Conservation (phyloP, 2,329 filamentous ascomycete genomes). For the Ceratocystis lukuohia region DNA sequence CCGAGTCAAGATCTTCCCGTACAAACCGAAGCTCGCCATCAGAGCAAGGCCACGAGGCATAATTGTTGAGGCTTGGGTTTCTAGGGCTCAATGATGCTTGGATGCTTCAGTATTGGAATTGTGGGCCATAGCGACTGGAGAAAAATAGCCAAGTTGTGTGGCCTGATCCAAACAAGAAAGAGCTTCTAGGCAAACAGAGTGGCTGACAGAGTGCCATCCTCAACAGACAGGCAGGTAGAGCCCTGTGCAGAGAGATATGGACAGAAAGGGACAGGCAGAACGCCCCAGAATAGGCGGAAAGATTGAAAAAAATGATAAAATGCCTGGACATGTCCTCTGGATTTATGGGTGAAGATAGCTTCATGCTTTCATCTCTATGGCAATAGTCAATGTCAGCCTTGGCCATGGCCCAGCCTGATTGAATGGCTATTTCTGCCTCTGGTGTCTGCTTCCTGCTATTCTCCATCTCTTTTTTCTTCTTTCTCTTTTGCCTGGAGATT, state of each 20-base stretch:
- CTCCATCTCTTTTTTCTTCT: neutral
- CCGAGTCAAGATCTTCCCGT: too few species aligned
- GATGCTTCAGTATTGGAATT: neutral
- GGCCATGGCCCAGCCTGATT: neutral
- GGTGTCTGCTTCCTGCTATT: neutral
- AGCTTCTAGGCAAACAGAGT: neutral
- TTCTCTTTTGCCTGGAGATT: neutral
- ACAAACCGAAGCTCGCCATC: too few species aligned
- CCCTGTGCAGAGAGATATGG: too few species aligned
- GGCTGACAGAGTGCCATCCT: too few species aligned
- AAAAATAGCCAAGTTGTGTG: neutral
- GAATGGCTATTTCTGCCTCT: neutral
- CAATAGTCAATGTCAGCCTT: neutral
- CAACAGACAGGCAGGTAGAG: too few species aligned
- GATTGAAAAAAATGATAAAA: neutral
- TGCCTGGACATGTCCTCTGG: neutral
- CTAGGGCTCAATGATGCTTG: neutral
- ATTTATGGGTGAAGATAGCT: neutral
- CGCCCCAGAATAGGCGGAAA: neutral
- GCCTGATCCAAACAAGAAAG: neutral
- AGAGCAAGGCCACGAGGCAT: too few species aligned
- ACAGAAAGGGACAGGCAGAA: too few species aligned
- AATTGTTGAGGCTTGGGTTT: neutral
- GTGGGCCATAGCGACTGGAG: neutral
- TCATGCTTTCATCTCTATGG: slow-evolving; percentile 5